These are phyloP conservation scores for Malassezia globosa DNA, from an alignment of 1,284 basidiomycete species.

Conservation along the genomic window DNA sequence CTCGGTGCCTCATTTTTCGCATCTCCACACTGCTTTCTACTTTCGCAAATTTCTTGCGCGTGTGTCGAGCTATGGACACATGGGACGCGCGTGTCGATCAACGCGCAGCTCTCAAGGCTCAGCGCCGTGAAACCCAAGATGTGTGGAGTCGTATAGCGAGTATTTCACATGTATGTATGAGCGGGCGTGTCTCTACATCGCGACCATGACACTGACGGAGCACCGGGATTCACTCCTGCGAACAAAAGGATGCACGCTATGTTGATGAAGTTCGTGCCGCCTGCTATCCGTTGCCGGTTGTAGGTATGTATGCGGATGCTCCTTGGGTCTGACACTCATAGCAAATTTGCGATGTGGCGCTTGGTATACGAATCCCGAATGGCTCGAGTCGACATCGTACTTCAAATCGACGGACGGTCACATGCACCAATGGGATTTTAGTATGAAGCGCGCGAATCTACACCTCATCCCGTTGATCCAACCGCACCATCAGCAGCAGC, in stretches of 20 bases:
- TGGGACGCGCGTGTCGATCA: background rate
- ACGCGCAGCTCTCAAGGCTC: slow-evolving; percentile 9
- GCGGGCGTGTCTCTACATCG: no score
- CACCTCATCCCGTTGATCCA: slow-evolving; percentile 60
- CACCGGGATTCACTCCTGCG: no score
- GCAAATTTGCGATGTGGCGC: slow-evolving; percentile 87
- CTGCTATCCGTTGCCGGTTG: slow-evolving; percentile 12
- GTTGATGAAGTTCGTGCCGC: slow-evolving; percentile 8
- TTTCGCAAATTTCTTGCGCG: no score
- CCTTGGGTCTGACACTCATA: slow-evolving; percentile 43
- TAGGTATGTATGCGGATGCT: slow-evolving; percentile 14
- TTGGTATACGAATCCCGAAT: slow-evolving; percentile 73
- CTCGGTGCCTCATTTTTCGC: no score
- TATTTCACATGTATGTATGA: slow-evolving; percentile 12
- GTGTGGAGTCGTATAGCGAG: slow-evolving; percentile 12
- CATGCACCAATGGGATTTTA: slow-evolving; percentile 51
- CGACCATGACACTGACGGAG: background rate
- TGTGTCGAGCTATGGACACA: no score
- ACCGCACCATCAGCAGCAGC: slow-evolving; percentile 47
- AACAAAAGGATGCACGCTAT: slow-evolving; percentile 10
- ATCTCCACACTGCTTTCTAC: no score
- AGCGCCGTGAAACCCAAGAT: slow-evolving; percentile 13
- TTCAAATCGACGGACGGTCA: slow-evolving; percentile 98
- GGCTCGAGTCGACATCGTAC: slow-evolving; percentile 55
- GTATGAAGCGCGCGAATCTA: slow-evolving; percentile 60